These are phyloP conservation scores for Pseudocercospora fuligena DNA, from an alignment of 2,329 filamentous ascomycete species.

Conservation along the genomic window DNA sequence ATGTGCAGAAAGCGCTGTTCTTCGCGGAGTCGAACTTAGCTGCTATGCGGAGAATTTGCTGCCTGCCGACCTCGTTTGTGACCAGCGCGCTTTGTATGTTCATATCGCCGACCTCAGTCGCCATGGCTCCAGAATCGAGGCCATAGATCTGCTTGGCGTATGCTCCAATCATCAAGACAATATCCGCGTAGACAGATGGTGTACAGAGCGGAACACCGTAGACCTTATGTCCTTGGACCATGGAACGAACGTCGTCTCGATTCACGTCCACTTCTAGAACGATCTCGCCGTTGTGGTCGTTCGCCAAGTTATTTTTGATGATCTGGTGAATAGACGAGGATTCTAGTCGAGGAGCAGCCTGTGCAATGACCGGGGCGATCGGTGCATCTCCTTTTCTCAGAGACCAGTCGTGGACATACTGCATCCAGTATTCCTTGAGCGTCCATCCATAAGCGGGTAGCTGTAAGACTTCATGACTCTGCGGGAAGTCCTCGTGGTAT, in stretches of 20 bases:
- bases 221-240: conserved; percentile 52
- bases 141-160: conserved; percentile 27
- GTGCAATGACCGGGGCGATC: conserved; percentile 1
- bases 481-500: conserved; percentile 58
- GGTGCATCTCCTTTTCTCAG: conserved; percentile 35
- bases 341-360: conserved; percentile 25
- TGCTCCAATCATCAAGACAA: conserved; percentile 40
- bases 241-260: conserved; percentile 45
- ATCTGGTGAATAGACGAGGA: conserved; percentile 48
- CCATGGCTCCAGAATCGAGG: conserved; percentile 11
- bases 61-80: conserved; percentile 21
- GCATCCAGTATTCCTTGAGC: conserved; percentile 43
- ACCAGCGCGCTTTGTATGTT: conserved; percentile 41
- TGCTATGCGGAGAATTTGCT: conserved; percentile 18
- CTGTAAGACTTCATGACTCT: conserved; percentile 44
- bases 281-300: conserved; percentile 35
- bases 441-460: conserved; percentile 48
- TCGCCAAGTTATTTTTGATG: conserved; percentile 41
- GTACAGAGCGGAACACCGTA: conserved; percentile 47
- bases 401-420: conserved; percentile 40
- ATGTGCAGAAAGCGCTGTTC: conserved; percentile 13
- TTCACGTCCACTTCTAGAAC: conserved; percentile 48
- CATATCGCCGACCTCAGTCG: conserved; percentile 48
- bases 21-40: conserved; percentile 14
- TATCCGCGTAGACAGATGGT: conserved; percentile 44